Evolutionary conservation across 495 filamentous ascomycete species (phyloP), one percentile per base, ranked within the genome.

Genomic region (Tetracladium setigerum): DNA sequence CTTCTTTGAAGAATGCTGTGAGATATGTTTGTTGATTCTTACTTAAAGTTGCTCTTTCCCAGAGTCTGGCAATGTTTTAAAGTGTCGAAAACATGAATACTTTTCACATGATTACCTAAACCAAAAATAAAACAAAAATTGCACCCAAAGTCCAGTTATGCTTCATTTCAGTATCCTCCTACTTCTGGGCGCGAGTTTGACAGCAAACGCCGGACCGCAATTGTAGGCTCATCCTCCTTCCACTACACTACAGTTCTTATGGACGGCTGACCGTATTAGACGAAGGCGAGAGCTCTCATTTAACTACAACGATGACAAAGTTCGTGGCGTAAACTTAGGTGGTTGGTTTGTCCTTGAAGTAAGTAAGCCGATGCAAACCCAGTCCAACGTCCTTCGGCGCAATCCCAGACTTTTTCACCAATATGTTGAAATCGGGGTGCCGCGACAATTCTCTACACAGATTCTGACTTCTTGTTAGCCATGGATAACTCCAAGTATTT

Each of bases 401-500:
- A n/a, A n/a, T n/a, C n/a, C n/a, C n/a, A n/a, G n/a, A n/a, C n/a
- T n/a, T n/a, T n/a, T n/a, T n/a, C n/a, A n/a, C n/a, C n/a, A n/a
- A 27, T 27, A 7, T 27, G 3, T 27, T 27, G 22, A 7, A 27
- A 7, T 27, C 3, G 22, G 3, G 3, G 7, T 27, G 22, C 22
- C 22, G 22, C 3, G 22, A 27, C 22, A 3, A 3, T 27, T 27
- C 7, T 3, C 7, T 27, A 27, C 22, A 7, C 22, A 73, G 22
- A 27, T 3, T 27, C 22, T 27, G 22, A 27, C 22, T 27, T 27
- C 22, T 3, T 3, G n/a, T 3, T 27, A 62, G 43, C 60, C 81
- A 13, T 84, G 81, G 81, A 84, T 84, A 42, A 83, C 80, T 3
- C 81, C 81, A 4, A 80, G 76, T 0, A 61, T 84, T 39, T 84